phyloP scores from a whole-genome alignment of 2,329 filamentous ascomycete genomes.

The Pseudocercospora crystallina region DNA sequence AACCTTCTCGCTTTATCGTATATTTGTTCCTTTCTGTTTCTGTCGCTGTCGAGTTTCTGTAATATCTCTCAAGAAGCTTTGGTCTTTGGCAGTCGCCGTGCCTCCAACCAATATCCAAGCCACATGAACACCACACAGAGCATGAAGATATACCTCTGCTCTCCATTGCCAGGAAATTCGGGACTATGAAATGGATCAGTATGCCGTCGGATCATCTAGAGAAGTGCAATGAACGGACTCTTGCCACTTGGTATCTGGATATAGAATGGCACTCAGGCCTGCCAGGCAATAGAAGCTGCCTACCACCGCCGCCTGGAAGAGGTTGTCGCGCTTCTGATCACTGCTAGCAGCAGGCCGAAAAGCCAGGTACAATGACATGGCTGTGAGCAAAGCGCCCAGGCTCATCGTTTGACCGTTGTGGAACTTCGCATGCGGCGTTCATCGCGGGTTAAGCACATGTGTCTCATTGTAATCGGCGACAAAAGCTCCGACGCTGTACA shows the following conservation, averaged over 20 bases:
- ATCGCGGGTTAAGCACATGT: slow-evolving; percentile 50
- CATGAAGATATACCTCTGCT: slow-evolving; percentile 38
- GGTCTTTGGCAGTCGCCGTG: slow-evolving; percentile 20
- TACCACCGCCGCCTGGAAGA: slow-evolving; percentile 39
- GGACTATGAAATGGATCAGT: slow-evolving; percentile 30
- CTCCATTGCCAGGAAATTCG: slow-evolving; percentile 43
- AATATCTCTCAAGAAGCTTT: slow-evolving; percentile 8
- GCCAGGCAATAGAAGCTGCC: slow-evolving; percentile 48
- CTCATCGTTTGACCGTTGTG: slow-evolving; percentile 56
- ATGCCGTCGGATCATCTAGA: neutral
- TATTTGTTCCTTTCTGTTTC: neutral
- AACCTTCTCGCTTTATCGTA: too few species aligned
- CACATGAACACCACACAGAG: slow-evolving; percentile 28
- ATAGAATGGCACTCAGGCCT: slow-evolving; percentile 46
- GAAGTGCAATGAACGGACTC: slow-evolving; percentile 33
- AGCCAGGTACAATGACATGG: slow-evolving; percentile 40
- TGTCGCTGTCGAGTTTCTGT: too few species aligned
- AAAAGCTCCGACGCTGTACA: slow-evolving; percentile 35
- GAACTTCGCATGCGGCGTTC: slow-evolving; percentile 54
- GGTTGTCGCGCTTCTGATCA: slow-evolving; percentile 20
- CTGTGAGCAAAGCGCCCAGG: slow-evolving; percentile 43
- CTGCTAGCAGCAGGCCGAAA: slow-evolving; percentile 24
- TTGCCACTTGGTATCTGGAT: slow-evolving; percentile 45
- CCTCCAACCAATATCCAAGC: slow-evolving; percentile 35
- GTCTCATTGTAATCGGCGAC: slow-evolving; percentile 40